phyloP scores from a whole-genome alignment of 768 basidiomycete genomes.

The Leccinum uliginosum region DNA sequence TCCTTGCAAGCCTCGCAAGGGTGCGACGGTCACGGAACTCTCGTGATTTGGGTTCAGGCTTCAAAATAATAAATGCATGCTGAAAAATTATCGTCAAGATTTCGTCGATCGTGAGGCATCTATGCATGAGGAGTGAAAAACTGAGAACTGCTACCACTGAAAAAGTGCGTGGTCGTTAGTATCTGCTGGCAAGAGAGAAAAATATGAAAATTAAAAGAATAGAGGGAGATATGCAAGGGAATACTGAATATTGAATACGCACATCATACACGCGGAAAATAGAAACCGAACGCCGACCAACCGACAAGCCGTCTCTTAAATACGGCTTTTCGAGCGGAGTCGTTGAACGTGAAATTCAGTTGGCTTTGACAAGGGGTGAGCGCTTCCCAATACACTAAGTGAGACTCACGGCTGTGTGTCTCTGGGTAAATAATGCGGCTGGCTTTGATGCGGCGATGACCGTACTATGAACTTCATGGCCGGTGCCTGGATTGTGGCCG shows the following conservation, averaged over 20 bases:
- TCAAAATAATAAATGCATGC: constrained; percentile 25
- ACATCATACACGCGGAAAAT: constrained; percentile 24
- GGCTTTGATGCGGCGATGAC: constrained; percentile 8
- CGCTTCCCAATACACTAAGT: too few species aligned
- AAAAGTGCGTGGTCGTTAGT: constrained; percentile 1
- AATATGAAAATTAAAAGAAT: neutral
- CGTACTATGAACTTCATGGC: constrained; percentile 9
- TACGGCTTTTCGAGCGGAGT: constrained; percentile 23
- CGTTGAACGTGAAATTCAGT: constrained; percentile 2
- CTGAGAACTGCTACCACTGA: constrained; percentile 15
- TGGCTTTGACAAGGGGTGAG: neutral
- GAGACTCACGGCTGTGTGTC: constrained; percentile 18
- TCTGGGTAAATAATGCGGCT: constrained; percentile 15
- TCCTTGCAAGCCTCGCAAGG: constrained; percentile 31
- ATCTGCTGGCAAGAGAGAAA: neutral
- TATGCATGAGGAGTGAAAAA: constrained; percentile 27
- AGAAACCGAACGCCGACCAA: constrained; percentile 10
- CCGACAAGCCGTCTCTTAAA: constrained; percentile 3
- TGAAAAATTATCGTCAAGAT: constrained; percentile 31
- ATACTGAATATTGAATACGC: neutral
- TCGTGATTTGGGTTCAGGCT: constrained; percentile 26
- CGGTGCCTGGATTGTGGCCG: constrained; percentile 19
- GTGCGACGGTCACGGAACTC: constrained; percentile 28
- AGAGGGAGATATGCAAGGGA: neutral
- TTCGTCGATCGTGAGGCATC: constrained; percentile 31